These are phyloP conservation scores for Polysphondylium violaceum DNA, from an alignment of 78 protist species.

Conservation along the genomic window DNA sequence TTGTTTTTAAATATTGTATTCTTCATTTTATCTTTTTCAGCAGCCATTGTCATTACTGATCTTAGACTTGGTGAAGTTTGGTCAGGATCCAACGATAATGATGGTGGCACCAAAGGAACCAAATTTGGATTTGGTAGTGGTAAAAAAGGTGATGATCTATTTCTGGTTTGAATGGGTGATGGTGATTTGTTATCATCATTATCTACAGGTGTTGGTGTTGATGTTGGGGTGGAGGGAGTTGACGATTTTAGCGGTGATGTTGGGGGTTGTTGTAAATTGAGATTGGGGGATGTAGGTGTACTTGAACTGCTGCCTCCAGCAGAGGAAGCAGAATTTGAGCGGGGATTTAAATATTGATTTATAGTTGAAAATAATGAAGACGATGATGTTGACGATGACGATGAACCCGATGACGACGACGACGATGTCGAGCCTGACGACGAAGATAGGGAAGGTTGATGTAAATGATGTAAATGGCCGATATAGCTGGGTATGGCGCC, in stretches of 20 bases:
- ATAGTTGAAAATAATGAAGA: constrained; percentile 6
- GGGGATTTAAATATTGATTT: constrained; percentile 23
- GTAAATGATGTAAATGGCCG: constrained; percentile 27
- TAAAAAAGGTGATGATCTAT: constrained; percentile 3
- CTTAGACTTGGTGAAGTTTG: too few relatives aligned
- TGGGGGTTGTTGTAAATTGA: neutral
- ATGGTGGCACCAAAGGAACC: too few relatives aligned
- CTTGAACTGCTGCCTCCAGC: neutral
- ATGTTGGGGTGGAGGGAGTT: constrained; percentile 2
- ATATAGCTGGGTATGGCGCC: constrained; percentile 13
- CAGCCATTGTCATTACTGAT: too few relatives aligned
- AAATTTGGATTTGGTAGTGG: constrained; percentile 21
- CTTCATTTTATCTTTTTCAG: too few relatives aligned
- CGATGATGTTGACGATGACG: constrained; percentile 16
- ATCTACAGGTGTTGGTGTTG: too few relatives aligned
- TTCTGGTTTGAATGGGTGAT: constrained; percentile 26
- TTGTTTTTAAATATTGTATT: too few relatives aligned
- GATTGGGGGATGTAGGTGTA: constrained; percentile 9
- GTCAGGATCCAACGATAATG: too few relatives aligned
- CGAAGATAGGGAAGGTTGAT: neutral
- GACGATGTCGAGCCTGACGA: constrained; percentile 17
- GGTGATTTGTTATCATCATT: neutral
- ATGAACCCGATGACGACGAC: constrained; percentile 22
- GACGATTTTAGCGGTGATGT: neutral
- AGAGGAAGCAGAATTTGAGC: neutral